These are phyloP conservation scores for Nicotiana tabacum DNA, from an alignment of 257 asterid species.

Conservation along the genomic window DNA sequence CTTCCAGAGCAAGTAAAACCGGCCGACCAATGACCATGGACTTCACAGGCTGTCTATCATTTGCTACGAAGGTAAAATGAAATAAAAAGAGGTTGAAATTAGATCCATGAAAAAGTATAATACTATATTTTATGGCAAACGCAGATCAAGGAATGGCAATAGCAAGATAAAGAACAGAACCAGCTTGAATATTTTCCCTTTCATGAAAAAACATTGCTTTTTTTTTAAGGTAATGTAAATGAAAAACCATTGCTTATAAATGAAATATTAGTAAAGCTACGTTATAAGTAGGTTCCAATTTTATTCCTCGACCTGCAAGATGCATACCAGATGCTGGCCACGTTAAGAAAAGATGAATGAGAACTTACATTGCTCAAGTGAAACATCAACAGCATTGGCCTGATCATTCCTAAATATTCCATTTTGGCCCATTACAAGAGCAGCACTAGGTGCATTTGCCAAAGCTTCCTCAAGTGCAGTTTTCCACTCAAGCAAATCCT, in stretches of 20 bases:
- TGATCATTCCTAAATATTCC: conserved; percentile 75
- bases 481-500: conserved; percentile 94
- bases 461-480: conserved; percentile 95
- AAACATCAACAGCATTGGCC: conserved; percentile 45
- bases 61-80: conserved; percentile 34
- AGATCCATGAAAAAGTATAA: conserved; percentile 5
- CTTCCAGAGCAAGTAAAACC: conserved; percentile 95
- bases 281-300: background rate
- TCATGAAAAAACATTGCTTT: background rate
- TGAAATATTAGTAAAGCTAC: background rate
- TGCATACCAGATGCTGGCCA: background rate
- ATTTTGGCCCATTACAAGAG: conserved; percentile 69
- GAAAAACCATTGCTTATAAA: background rate
- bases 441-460: conserved; percentile 76
- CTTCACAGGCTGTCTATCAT: conserved; percentile 69
- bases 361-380: conserved; percentile 63
- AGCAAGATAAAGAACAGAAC: background rate
- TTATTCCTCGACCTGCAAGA: background rate
- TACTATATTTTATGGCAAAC: background rate
- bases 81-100: background rate
- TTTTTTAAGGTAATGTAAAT: too few relatives aligned
- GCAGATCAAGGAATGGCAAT: background rate
- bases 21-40: conserved; percentile 89
- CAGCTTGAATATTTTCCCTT: background rate
- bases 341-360: background rate